Evolutionary conservation across 225 moss, liverwort and hornwort genomes (phyloP), one percentile per base, ranked within the genome.

Genomic region (Antitrichia curtipendula): DNA sequence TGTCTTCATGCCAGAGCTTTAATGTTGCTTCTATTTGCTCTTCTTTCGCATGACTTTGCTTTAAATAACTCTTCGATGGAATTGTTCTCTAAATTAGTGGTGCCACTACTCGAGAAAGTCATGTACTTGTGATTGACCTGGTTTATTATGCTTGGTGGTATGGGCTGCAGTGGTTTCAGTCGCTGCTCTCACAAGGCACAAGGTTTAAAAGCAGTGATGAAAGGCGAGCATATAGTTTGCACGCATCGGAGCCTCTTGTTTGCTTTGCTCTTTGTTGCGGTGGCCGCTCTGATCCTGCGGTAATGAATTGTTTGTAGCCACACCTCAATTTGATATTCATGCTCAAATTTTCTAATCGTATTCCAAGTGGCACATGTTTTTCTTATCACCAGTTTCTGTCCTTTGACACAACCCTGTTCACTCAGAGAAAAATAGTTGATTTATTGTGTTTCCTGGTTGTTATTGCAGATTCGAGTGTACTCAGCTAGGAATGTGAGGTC

Each of bases 211-310:
- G 89, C 78, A 84, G 90, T 60, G 95, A 96, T 57, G 96, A 93
- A 86, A 90, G 96, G 74, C 94, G 89, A 68, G 91, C 95, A 8
- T 97, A 95, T 69, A 90, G 92, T 58, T 88, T 97, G 82, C 92
- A 94, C 13, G 87, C 84, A 49, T 88, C 90, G 14, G 96, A 97
- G 89, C 96, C 97, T 75, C 93, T 95, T 21, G 95, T 96, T 65
- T 97, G 97, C 87, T 97, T 96, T 78, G 95, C 97, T 43, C 94
- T 97, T 57, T 94, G 97, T 84, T 95, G 94, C 82, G 96, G 97
- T 77, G 95, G 96, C 68, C 93, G 95, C 62, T 97, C 96, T 16
- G 95, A 97, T 88, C 96, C 97, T 54, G 94, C 96, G 89, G 96
- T 97, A 92, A 87, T 57, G 69, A 74, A 74, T 36, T 41, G 66